These are phyloP conservation scores for Aspergillus ochraceoroseus DNA, from an alignment of 2,329 filamentous ascomycete species.

Conservation along the genomic window DNA sequence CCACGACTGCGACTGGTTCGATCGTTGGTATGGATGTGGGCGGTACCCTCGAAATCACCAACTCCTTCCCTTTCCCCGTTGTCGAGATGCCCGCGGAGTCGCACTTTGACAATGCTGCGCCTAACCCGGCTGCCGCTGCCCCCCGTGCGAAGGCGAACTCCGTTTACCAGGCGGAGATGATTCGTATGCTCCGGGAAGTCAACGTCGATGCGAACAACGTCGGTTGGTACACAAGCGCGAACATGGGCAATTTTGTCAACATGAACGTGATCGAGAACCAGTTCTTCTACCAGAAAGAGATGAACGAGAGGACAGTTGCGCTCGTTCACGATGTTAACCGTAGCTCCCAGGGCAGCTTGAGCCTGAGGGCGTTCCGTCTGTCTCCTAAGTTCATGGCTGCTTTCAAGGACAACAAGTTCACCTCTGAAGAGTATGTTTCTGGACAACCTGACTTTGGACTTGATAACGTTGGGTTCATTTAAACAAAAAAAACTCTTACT, in stretches of 20 bases:
- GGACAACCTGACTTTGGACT: conserved; percentile 20
- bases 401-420: conserved; percentile 97
- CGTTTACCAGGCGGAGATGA: conserved; percentile 91
- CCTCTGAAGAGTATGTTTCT: conserved; percentile 73
- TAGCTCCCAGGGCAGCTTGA: conserved; percentile 85
- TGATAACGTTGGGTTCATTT: too few relatives aligned
- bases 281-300: conserved; percentile 89
- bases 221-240: conserved; percentile 97
- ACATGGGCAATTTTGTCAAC: conserved; percentile 98
- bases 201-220: conserved; percentile 98
- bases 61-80: conserved; percentile 88
- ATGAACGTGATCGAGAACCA: conserved; percentile 95
- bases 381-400: conserved; percentile 82
- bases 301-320: conserved; percentile 79
- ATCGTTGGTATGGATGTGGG: conserved; percentile 90
- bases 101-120: conserved; percentile 65
- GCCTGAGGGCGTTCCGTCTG: conserved; percentile 84
- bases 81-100: conserved; percentile 66
- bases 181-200: conserved; percentile 91
- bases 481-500: too few relatives aligned
- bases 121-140: conserved; percentile 74
- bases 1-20: conserved; percentile 80
- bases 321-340: conserved; percentile 93
- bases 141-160: conserved; percentile 88
- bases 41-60: conserved; percentile 80